Evolutionary conservation across 2,329 filamentous ascomycete species (phyloP).

Genomic region (Neurospora sp.): DNA sequence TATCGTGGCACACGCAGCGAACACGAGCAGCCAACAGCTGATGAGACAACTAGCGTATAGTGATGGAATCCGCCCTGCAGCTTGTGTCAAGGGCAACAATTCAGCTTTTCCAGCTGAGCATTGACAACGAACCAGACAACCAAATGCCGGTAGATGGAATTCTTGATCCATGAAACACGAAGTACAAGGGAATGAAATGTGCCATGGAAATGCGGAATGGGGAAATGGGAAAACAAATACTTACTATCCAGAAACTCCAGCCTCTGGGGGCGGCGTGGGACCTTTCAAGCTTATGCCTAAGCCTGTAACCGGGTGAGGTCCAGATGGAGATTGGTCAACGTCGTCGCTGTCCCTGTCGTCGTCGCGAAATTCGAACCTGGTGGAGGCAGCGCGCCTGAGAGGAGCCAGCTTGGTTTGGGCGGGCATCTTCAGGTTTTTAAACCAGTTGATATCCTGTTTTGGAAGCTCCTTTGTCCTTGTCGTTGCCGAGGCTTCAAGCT

Average conservation of each 20-base stretch:
- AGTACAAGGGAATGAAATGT: background rate
- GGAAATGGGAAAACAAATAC: slow-evolving; percentile 5
- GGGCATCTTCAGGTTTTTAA: background rate
- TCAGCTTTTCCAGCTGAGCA: background rate
- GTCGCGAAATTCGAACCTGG: background rate
- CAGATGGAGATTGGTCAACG: background rate
- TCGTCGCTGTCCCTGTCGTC: background rate
- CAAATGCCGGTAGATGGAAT: background rate
- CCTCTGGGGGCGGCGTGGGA: slow-evolving; percentile 22
- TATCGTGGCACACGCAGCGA: background rate
- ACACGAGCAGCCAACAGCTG: background rate
- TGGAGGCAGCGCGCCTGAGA: background rate
- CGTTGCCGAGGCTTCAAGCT: slow-evolving; percentile 4
- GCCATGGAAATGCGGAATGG: background rate
- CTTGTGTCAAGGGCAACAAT: background rate
- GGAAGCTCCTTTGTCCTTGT: slow-evolving; percentile 1
- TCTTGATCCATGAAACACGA: background rate
- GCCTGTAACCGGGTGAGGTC: background rate
- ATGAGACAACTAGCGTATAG: background rate
- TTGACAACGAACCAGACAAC: background rate
- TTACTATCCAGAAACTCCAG: slow-evolving; percentile 18
- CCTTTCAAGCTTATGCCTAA: slow-evolving; percentile 22
- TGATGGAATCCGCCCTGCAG: background rate
- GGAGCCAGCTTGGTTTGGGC: background rate
- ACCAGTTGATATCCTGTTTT: background rate